A percentile compares a stretch with the other conserved stretches of the same genome.
Evolutionary conservation across 2,329 filamentous ascomycete genomes (phyloP).

Genomic region (Fusarium illudens): DNA sequence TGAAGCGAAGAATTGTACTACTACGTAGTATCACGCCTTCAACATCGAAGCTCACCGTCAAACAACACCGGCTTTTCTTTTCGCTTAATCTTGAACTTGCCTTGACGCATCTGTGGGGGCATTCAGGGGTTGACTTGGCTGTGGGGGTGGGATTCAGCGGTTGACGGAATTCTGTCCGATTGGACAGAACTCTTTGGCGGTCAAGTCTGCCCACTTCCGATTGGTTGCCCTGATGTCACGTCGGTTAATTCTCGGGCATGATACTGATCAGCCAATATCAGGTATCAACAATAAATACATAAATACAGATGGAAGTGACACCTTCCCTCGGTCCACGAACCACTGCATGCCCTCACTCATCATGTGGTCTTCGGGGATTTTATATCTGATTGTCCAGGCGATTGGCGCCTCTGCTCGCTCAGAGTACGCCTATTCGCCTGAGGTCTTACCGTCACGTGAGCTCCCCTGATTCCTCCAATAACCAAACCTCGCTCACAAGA

Average conservation of each 20-base stretch:
- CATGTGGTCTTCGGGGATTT: slow-evolving; percentile 13
- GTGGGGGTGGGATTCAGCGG: background rate
- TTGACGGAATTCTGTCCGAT: background rate
- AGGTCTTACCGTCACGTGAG: slow-evolving; percentile 31
- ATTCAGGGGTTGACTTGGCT: background rate
- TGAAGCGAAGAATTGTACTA: background rate
- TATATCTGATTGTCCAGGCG: slow-evolving; percentile 15
- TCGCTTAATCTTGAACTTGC: background rate
- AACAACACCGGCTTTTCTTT: background rate
- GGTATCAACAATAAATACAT: background rate
- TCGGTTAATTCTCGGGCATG: slow-evolving; percentile 1
- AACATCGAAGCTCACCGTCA: background rate
- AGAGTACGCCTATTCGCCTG: background rate
- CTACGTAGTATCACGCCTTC: background rate
- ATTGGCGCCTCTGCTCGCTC: background rate
- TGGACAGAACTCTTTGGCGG: background rate
- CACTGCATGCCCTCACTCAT: background rate
- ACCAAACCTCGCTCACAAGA: slow-evolving; percentile 3
- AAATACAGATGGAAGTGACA: background rate
- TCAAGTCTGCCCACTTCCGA: background rate
- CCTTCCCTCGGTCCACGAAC: background rate
- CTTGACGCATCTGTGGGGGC: background rate
- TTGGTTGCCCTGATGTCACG: background rate
- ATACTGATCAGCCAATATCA: background rate
- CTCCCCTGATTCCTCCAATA: background rate